These are phyloP conservation scores for Auricularia cornea DNA, from an alignment of 768 basidiomycete genomes.

Conservation along the genomic window DNA sequence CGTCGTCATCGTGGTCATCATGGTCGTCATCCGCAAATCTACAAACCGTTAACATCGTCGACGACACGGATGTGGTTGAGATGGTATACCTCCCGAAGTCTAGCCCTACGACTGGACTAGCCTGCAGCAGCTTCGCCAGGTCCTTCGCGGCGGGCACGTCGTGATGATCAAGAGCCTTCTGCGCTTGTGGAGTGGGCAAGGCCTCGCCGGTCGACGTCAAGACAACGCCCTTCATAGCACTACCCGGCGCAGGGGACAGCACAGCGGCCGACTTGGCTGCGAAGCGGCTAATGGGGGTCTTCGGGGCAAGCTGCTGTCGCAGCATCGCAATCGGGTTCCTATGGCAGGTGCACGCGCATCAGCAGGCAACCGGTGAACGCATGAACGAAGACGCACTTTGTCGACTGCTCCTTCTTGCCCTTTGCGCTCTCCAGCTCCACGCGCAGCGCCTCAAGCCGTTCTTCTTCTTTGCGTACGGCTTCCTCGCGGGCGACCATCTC, in stretches of 20 bases:
- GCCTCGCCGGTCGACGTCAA: slow-evolving; percentile 71
- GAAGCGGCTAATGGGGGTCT: not conserved
- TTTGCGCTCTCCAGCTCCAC: slow-evolving; percentile 28
- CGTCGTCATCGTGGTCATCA: slow-evolving; percentile 17
- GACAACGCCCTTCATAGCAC: slow-evolving; percentile 54
- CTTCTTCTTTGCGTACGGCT: slow-evolving; percentile 29
- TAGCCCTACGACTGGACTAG: slow-evolving; percentile 61
- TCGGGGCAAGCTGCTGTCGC: not conserved
- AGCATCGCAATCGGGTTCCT: not conserved
- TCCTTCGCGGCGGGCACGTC: slow-evolving; percentile 22
- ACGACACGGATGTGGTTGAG: no score
- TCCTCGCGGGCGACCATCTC: slow-evolving; percentile 39
- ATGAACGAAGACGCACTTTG: slow-evolving; percentile 39
- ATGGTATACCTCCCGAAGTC: slow-evolving; percentile 63
- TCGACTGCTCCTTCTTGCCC: slow-evolving; percentile 46
- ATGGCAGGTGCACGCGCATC: not conserved
- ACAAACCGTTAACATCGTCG: not conserved
- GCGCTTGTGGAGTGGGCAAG: slow-evolving; percentile 61
- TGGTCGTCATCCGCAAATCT: slow-evolving; percentile 18
- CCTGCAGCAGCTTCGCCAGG: slow-evolving; percentile 56
- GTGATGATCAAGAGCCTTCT: slow-evolving; percentile 8
- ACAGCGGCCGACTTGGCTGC: not conserved
- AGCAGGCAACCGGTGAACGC: not conserved
- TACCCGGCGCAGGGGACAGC: slow-evolving; percentile 14
- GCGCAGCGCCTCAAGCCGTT: slow-evolving; percentile 33